A percentile compares a stretch with the other conserved stretches of the same genome.
phyloP scores from a whole-genome alignment of 2,329 filamentous ascomycete species.

The Trichoderma lentiforme region DNA sequence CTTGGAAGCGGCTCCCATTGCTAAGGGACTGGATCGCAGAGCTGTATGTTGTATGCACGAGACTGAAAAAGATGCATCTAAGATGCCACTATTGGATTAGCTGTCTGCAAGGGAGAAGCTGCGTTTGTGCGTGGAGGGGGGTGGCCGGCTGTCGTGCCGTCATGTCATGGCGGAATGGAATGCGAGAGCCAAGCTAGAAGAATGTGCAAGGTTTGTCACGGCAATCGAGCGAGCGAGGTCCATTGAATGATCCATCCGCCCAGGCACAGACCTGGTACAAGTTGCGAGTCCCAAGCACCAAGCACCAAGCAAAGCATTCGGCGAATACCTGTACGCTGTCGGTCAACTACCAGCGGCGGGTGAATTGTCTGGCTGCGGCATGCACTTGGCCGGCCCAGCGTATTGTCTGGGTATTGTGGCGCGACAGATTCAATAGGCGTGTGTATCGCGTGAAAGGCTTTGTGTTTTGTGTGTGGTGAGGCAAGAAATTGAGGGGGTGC shows the following conservation, averaged over 20 bases:
- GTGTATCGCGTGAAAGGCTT: neutral
- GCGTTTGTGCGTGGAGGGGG: neutral
- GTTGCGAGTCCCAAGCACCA: neutral
- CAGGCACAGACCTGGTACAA: neutral
- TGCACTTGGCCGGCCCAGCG: neutral
- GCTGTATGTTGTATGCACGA: neutral
- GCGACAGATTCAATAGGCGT: neutral
- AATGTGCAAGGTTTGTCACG: neutral
- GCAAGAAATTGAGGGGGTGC: neutral
- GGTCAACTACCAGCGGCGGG: neutral
- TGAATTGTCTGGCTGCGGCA: neutral
- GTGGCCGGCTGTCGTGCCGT: neutral
- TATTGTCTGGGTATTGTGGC: constrained; percentile 17
- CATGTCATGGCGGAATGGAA: constrained; percentile 1
- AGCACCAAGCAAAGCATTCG: neutral
- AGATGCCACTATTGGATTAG: neutral
- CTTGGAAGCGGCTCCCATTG: neutral
- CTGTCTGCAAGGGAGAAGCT: neutral
- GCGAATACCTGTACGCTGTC: neutral
- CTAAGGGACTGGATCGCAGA: neutral
- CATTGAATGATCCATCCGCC: neutral
- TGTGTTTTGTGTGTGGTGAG: neutral
- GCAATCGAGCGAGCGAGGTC: neutral
- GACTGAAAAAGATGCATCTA: neutral
- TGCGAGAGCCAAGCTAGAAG: neutral